Conservation (phyloP, 441 rosid species). For the Gossypium schwendimanii region DNA sequence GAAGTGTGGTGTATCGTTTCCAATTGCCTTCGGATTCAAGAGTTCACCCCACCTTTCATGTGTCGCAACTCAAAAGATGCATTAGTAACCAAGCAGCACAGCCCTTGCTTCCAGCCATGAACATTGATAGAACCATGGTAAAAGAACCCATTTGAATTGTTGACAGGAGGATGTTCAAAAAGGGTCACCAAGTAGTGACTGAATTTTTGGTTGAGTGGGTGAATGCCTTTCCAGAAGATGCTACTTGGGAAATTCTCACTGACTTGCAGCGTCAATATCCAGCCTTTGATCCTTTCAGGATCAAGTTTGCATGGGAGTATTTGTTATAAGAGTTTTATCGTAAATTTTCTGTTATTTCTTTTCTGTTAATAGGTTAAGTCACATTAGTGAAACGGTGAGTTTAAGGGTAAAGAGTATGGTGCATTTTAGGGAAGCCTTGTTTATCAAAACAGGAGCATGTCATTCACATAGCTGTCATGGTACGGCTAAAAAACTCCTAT, state of each 20-base stretch:
- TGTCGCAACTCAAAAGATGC: neutral
- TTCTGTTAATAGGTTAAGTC: neutral
- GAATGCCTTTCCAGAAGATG: neutral
- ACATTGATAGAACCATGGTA: neutral
- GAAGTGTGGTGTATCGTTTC: neutral
- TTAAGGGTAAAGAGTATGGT: neutral
- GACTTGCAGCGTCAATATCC: neutral
- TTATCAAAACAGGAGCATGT: neutral
- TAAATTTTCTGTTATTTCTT: too few species aligned
- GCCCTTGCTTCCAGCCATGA: neutral
- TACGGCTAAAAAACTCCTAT: neutral
- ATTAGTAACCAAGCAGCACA: neutral
- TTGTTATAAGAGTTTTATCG: neutral
- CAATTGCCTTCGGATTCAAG: neutral
- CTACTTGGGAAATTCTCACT: neutral
- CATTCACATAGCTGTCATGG: neutral
- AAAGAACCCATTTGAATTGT: neutral
- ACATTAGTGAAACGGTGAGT: neutral
- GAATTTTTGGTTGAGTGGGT: neutral
- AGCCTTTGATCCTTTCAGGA: neutral
- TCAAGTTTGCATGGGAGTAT: neutral
- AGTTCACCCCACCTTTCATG: neutral
- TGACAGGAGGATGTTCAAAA: neutral
- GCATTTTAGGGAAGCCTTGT: neutral
- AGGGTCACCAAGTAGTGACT: neutral